Evolutionary conservation across 345 rosid genomes (phyloP), one percentile per base, ranked within the genome.

Genomic region (Psidium friedrichsthalianum): DNA sequence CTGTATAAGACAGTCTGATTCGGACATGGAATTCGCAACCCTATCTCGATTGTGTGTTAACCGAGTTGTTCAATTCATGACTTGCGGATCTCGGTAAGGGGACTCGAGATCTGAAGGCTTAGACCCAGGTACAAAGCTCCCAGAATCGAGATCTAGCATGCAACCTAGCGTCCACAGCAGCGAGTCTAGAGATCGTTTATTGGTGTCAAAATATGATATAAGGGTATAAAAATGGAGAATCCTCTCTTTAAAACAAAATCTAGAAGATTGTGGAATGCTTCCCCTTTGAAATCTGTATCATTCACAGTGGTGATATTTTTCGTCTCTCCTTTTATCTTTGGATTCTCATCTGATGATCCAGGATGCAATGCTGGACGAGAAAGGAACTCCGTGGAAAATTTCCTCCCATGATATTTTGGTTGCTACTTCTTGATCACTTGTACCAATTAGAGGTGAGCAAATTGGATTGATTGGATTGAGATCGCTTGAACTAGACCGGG

Each of bases 261-360:
- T 61, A 6, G 42, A 61, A 61, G 74, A 61, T 61, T 27, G 42
- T 0, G 74, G 29, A 14, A 61, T 27, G 10, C 74, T 61, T 27
- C 29, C 74, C 47, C 6, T 44, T 40, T 5, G 24, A 40, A 47
- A 47, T 76, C 0, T 85, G 21, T 76, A 32, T 85, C n/a, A 14
- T 59, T 59, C 32, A 76, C 18, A 24, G 5, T n/a, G 44, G 47
- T 74, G 5, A 64, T 83, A n/a, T 54, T 86, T 51, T 86, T 54
- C 69, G 85, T 86, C 32, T 56, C 87, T 42, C 85, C 27, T 82
- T 85, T 85, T 78, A 83, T 87, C 83, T 83, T 56, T 21, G 51
- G 84, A 83, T 87, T 85, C 56, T 74, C 56, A 64, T 85, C 55
- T 87, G 8, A 85, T 83, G 85, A 87, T 87, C 85, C 42, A 29